Evolutionary conservation across 495 filamentous ascomycete genomes (phyloP).

Genomic region (Hypoxylon fragiforme): DNA sequence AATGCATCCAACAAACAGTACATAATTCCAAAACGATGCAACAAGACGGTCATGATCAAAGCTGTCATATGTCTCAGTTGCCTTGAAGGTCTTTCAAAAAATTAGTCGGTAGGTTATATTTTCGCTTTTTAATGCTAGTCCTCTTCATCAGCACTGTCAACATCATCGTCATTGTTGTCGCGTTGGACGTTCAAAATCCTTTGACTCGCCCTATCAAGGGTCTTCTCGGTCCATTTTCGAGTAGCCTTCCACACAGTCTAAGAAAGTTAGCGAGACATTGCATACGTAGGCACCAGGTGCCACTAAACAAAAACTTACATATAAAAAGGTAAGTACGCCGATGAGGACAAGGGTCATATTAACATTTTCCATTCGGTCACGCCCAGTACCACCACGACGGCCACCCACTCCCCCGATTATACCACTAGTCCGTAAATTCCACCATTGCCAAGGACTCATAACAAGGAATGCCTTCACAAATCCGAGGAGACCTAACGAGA

Average conservation of each 20-base stretch:
- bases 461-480: slow-evolving; percentile 80
- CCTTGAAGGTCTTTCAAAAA: no score
- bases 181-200: slow-evolving; percentile 78
- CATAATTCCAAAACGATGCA: neutral
- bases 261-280: slow-evolving; percentile 28
- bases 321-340: slow-evolving; percentile 80
- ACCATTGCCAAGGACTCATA: slow-evolving; percentile 75
- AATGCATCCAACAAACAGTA: slow-evolving; percentile 15
- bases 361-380: slow-evolving; percentile 72
- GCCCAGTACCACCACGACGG: slow-evolving; percentile 62
- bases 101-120: neutral
- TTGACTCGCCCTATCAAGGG: slow-evolving; percentile 75
- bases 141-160: slow-evolving; percentile 52
- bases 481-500: slow-evolving; percentile 81
- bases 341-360: slow-evolving; percentile 78
- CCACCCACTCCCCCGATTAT: slow-evolving; percentile 47
- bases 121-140: slow-evolving; percentile 9
- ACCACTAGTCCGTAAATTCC: slow-evolving; percentile 60
- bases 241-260: slow-evolving; percentile 83
- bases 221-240: slow-evolving; percentile 65
- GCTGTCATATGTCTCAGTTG: no score
- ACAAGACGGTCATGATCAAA: no score
- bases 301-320: slow-evolving; percentile 70
- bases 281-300: neutral
- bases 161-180: slow-evolving; percentile 72